phyloP scores from a whole-genome alignment of 1,139 yeast genomes.

The Lodderomyces elongisporus region DNA sequence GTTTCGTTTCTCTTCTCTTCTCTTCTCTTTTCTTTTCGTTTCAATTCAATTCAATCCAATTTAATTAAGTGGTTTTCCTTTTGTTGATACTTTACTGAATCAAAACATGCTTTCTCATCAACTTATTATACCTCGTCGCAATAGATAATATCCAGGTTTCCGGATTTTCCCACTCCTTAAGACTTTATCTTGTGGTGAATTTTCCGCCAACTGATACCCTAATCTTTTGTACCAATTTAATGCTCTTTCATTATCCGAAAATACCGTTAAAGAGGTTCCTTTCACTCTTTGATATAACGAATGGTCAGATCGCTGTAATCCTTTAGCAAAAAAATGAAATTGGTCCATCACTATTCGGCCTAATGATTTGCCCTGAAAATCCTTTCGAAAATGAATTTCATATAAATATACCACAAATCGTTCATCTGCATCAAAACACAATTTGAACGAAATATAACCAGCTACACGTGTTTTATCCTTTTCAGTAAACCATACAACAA shows the following conservation, averaged over 20 bases:
- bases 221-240: slow-evolving; percentile 24
- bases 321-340: slow-evolving; percentile 24
- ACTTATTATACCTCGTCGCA: no score
- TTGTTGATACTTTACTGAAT: no score
- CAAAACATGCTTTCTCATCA: no score
- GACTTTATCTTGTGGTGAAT: slow-evolving; percentile 41
- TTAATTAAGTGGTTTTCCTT: no score
- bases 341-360: slow-evolving; percentile 31
- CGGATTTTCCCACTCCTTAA: slow-evolving; percentile 35
- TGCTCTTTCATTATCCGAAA: slow-evolving; percentile 41
- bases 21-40: neutral
- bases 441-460: slow-evolving; percentile 41
- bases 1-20: neutral
- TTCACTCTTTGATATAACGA: slow-evolving; percentile 10
- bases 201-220: slow-evolving; percentile 34
- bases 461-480: slow-evolving; percentile 15
- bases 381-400: slow-evolving; percentile 44
- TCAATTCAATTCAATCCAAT: no score
- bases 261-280: slow-evolving; percentile 47
- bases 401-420: slow-evolving; percentile 43
- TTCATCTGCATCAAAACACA: slow-evolving; percentile 28
- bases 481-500: slow-evolving; percentile 28
- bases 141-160: slow-evolving; percentile 39
- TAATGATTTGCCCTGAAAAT: slow-evolving; percentile 24
- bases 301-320: slow-evolving; percentile 12